Evolutionary conservation across 1,284 basidiomycete genomes (phyloP).

Genomic region (Cryptococcus sp.): DNA sequence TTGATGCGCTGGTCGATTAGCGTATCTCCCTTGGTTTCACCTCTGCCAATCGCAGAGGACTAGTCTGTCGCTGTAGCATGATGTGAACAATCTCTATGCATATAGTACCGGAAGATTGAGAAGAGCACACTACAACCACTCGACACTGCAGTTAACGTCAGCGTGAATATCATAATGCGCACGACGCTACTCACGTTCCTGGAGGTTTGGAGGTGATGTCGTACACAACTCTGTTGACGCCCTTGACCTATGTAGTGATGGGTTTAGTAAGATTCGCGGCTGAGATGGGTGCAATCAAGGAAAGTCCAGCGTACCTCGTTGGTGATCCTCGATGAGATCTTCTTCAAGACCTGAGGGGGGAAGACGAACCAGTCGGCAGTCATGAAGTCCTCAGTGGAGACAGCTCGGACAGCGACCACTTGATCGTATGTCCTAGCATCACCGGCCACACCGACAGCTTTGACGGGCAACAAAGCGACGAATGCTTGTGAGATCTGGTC

Average conservation of each 20-base stretch:
- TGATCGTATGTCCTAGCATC: constrained; percentile 97
- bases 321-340: constrained; percentile 94
- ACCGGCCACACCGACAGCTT: constrained; percentile 97
- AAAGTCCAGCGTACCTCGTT: constrained; percentile 73
- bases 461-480: constrained; percentile 93
- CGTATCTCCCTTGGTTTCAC: too few species aligned
- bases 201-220: constrained; percentile 98
- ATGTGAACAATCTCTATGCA: too few species aligned
- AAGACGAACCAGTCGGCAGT: constrained; percentile 98
- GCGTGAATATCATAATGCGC: constrained; percentile 2
- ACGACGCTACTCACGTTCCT: constrained; percentile 62
- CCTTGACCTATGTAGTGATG: constrained; percentile 51
- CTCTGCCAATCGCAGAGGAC: too few species aligned
- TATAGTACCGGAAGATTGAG: too few species aligned
- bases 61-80: too few species aligned
- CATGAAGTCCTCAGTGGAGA: constrained; percentile 95
- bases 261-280: neutral
- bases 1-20: constrained; percentile 36
- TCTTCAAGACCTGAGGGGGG: constrained; percentile 84
- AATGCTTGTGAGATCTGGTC: constrained; percentile 96
- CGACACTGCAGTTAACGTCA: constrained; percentile 31
- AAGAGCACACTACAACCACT: constrained; percentile 40
- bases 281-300: neutral
- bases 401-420: constrained; percentile 86
- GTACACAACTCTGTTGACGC: constrained; percentile 91